Evolutionary conservation across 2,329 filamentous ascomycete species (phyloP).

Genomic region (Coniochaeta hoffmannii): DNA sequence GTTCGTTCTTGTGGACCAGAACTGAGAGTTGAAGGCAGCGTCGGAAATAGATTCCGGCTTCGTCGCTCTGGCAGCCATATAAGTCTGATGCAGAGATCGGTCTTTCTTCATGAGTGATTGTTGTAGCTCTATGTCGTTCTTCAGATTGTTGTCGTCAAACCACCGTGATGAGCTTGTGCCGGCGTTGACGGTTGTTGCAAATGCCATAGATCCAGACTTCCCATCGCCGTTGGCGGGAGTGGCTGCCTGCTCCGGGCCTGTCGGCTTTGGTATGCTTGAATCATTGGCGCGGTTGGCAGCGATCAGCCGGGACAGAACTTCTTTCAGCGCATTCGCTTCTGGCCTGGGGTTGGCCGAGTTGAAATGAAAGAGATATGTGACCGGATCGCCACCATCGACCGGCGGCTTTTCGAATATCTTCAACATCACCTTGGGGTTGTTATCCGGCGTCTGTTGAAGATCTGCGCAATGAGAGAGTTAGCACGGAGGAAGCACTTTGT

Average conservation of each 20-base stretch:
- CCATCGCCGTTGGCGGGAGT: constrained; percentile 15
- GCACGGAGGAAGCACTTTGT: not conserved
- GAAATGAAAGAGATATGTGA: constrained; percentile 82
- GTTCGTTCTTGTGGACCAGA: constrained; percentile 86
- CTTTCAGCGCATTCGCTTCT: constrained; percentile 81
- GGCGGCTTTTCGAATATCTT: constrained; percentile 76
- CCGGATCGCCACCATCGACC: constrained; percentile 45
- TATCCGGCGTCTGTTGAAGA: constrained; percentile 88
- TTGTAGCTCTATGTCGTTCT: constrained; percentile 73
- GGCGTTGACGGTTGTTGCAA: constrained; percentile 60
- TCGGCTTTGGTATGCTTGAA: constrained; percentile 40
- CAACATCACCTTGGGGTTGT: constrained; percentile 83
- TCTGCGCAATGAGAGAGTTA: constrained; percentile 44
- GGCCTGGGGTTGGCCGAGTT: constrained; percentile 70
- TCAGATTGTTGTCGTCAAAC: constrained; percentile 76
- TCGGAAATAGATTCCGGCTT: constrained; percentile 80
- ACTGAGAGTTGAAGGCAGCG: constrained; percentile 79
- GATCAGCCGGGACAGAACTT: constrained; percentile 71
- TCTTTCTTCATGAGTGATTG: constrained; percentile 82
- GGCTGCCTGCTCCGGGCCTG: constrained; percentile 20
- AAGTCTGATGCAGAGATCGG: constrained; percentile 67
- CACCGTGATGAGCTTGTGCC: constrained; percentile 52
- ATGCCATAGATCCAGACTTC: constrained; percentile 63
- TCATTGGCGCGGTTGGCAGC: constrained; percentile 56
- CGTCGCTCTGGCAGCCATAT: constrained; percentile 73